Evolutionary conservation across 2,329 filamentous ascomycete species (phyloP).

Genomic region (Aspergillus flavus): DNA sequence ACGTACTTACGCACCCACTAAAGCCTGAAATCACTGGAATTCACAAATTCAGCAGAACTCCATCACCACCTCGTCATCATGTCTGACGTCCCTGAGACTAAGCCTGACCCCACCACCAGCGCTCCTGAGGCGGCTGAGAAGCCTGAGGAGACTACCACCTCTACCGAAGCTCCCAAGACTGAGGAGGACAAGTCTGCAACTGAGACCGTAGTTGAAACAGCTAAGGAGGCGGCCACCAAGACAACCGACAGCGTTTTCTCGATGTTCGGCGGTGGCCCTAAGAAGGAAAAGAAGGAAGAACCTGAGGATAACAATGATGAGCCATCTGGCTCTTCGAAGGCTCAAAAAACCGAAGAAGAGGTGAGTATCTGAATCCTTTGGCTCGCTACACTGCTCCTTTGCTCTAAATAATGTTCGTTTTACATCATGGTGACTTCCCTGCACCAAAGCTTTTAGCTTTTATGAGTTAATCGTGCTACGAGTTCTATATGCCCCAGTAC

Average conservation of each 20-base stretch:
- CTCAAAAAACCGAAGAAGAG: conserved; percentile 64
- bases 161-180: conserved; percentile 13
- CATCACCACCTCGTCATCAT: conserved; percentile 30
- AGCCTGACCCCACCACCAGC: conserved; percentile 46
- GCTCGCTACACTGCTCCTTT: not conserved
- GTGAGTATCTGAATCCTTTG: conserved; percentile 49
- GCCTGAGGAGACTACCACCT: conserved; percentile 5
- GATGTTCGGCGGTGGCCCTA: conserved; percentile 97
- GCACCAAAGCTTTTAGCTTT: not conserved
- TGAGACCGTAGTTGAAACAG: conserved; percentile 38
- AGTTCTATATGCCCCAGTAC: conserved; percentile 1
- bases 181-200: conserved; percentile 31
- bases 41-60: conserved; percentile 15
- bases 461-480: not conserved
- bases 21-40: not conserved
- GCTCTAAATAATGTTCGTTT: not conserved
- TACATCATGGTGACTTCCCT: not conserved
- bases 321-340: conserved; percentile 85
- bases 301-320: conserved; percentile 76
- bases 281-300: conserved; percentile 93
- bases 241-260: conserved; percentile 73
- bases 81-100: conserved; percentile 48
- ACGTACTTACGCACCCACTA: not conserved
- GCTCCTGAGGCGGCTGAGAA: conserved; percentile 34
- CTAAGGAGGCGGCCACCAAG: conserved; percentile 42